Evolutionary conservation across 1,284 basidiomycete genomes (phyloP).

Genomic region (Trichosporon coremiiforme): DNA sequence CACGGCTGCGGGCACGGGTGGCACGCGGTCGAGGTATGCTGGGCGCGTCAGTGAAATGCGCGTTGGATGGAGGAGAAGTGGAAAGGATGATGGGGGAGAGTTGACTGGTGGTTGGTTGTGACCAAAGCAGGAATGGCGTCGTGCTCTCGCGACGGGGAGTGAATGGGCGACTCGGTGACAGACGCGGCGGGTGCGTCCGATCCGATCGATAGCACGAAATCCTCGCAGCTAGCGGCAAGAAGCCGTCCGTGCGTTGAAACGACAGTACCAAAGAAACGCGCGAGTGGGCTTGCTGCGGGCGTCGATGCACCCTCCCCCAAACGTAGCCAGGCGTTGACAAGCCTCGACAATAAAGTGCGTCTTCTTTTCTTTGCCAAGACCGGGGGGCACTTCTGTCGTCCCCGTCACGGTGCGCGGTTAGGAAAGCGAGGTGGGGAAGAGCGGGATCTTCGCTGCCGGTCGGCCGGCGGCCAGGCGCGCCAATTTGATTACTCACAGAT

Average conservation of each 20-base stretch:
- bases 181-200: constrained; percentile 8
- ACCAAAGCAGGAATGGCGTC: background rate
- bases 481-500: background rate
- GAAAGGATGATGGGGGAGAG: background rate
- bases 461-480: background rate
- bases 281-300: background rate
- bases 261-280: constrained; percentile 11
- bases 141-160: background rate
- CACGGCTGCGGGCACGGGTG: background rate
- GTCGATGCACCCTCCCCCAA: background rate
- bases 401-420: background rate
- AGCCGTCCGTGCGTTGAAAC: constrained; percentile 9
- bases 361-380: constrained; percentile 3
- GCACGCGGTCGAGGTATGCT: background rate
- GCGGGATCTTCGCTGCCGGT: background rate
- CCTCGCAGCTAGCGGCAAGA: background rate
- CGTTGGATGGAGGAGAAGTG: background rate
- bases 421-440: background rate
- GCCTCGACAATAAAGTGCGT: background rate
- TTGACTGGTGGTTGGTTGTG: background rate
- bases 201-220: background rate
- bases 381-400: background rate
- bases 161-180: constrained; percentile 7
- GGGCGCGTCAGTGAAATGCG: constrained; percentile 12
- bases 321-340: background rate